A percentile compares a stretch with the other conserved stretches of the same genome.
phyloP scores from a whole-genome alignment of 2,329 filamentous ascomycete species.

The Neurospora sp. region DNA sequence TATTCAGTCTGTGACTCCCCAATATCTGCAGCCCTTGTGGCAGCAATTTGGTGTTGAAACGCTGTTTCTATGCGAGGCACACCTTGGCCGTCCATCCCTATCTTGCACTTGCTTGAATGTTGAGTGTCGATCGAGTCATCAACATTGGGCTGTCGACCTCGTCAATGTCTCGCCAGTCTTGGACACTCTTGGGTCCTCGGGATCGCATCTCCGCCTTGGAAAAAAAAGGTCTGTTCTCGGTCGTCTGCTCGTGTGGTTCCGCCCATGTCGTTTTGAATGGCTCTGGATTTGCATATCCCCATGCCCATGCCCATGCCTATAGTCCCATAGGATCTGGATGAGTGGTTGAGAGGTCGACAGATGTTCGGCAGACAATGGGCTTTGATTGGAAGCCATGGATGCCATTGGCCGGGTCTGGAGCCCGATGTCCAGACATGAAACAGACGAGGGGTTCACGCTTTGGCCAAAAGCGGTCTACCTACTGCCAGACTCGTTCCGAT shows the following conservation, averaged over 20 bases:
- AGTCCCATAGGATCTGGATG: neutral
- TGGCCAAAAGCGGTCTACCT: conserved; percentile 10
- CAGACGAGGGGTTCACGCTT: conserved; percentile 18
- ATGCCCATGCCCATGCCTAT: neutral
- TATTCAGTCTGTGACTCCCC: neutral
- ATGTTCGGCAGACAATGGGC: neutral
- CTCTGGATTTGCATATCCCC: neutral
- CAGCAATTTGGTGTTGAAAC: neutral
- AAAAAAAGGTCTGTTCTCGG: neutral
- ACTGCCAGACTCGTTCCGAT: neutral
- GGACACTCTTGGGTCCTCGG: neutral
- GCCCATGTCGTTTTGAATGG: neutral
- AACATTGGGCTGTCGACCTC: neutral
- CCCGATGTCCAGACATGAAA: conserved; percentile 21
- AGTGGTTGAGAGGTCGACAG: neutral
- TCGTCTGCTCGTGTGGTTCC: neutral
- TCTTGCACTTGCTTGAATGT: neutral
- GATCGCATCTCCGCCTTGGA: neutral
- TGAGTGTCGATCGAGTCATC: neutral
- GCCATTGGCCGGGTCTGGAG: conserved; percentile 14
- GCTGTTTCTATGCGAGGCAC: neutral
- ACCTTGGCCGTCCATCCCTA: neutral
- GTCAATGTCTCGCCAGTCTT: neutral
- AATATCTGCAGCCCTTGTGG: neutral
- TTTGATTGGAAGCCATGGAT: conserved; percentile 1